Base-by-base conservation (phyloP, 345 rosid species). In the Populus deltoides region DNA sequence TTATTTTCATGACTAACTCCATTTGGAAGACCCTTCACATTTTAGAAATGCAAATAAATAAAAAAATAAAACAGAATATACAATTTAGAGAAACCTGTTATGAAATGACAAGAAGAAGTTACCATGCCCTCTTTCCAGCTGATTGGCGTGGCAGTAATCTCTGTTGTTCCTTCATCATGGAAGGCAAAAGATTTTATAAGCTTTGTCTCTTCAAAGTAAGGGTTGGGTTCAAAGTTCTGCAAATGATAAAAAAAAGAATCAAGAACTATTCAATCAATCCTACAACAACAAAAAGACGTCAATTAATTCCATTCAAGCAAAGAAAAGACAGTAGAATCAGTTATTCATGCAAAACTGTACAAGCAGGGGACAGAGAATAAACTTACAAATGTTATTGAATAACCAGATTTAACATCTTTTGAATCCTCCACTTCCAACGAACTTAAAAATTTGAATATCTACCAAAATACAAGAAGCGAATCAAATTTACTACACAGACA, bases 121-220 rank as follows among this genome's bases (percentile, higher is more conserved):
- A 95, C 99, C 94, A 85, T 89, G 77, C 98, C 97, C 79, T 90
- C 94, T 77, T 93, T 95, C 98, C 99, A 95, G 75, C 88, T 95
- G 71, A 93, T 95, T 59, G 89, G 76, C 16, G 99, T 93, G 27
- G 94, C 89, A 70, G 90, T 81, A 78, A 92, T 88, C 80, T 91
- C 88, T 39, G 92, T 95, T 47, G 92, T 87, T 41, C 93, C 98
- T 84, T 96, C 99, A 75, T 93, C 99, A 17, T 84, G 88, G 89
- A 88, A 95, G 79, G 94, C 86, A 75, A 89, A 92, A 3, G 92
- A 88, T 87, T 95, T 93, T 8, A 90, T 90, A 68, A 96, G 97
- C 81, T 90, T 91, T 8, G 86, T 78, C 75, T 96, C 90, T 72
- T 96, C 99, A 80, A 93, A 96, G 82, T 81, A 93, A 1, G 94